Evolutionary conservation across 169 alveolate species (phyloP).

Genomic region (Cryptosporidium felis): DNA sequence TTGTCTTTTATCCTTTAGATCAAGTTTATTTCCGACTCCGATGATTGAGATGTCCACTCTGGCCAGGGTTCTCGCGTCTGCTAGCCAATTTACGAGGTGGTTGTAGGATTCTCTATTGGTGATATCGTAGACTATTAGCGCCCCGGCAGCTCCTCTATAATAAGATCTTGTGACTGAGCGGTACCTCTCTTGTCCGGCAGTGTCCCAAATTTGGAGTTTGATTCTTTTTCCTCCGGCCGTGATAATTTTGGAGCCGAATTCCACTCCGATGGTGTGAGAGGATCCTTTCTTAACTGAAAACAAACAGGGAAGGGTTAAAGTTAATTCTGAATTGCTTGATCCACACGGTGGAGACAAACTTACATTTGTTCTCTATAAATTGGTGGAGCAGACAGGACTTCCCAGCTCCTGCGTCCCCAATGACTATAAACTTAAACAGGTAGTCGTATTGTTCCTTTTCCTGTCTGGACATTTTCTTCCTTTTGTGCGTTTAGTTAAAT

Average conservation of each 20-base stretch:
- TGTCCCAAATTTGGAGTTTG: conserved; percentile 90
- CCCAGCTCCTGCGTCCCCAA: conserved; percentile 79
- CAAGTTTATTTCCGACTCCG: conserved; percentile 85
- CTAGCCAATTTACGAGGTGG: conserved; percentile 82
- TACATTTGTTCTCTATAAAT: conserved; percentile 79
- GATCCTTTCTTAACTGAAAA: conserved; percentile 78
- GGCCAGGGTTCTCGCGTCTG: conserved; percentile 83
- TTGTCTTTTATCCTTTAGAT: conserved; percentile 79
- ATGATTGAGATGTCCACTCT: conserved; percentile 83
- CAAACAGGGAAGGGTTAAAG: background rate
- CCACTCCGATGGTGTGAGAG: conserved; percentile 85
- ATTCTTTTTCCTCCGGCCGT: conserved; percentile 76
- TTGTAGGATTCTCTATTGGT: conserved; percentile 83
- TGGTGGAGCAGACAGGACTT: conserved; percentile 79
- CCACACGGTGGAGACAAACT: background rate
- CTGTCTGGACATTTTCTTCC: conserved; percentile 62
- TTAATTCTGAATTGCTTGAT: background rate
- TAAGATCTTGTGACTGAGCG: conserved; percentile 85
- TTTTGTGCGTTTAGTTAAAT: no score
- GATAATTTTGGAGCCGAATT: conserved; percentile 78
- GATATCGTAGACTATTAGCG: conserved; percentile 86
- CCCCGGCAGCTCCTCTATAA: conserved; percentile 92
- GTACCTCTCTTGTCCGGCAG: conserved; percentile 89
- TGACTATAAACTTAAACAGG: conserved; percentile 79
- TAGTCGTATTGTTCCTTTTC: conserved; percentile 75